These are phyloP conservation scores for Starmerella apicola DNA, from an alignment of 805 yeast species.

Conservation along the genomic window DNA sequence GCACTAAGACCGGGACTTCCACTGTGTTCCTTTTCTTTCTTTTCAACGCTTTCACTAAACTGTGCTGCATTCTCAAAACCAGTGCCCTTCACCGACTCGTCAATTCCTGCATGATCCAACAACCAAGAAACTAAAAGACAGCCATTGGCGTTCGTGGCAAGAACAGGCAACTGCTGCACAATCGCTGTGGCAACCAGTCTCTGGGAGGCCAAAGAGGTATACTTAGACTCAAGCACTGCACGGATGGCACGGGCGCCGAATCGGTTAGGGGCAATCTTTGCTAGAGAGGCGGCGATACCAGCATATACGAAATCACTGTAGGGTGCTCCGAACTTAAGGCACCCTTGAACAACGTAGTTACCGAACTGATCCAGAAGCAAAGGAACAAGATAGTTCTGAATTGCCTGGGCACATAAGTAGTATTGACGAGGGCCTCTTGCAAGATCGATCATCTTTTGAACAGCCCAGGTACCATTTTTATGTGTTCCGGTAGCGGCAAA, in stretches of 20 bases:
- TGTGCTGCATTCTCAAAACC: not conserved
- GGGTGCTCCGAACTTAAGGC: slow-evolving; percentile 78
- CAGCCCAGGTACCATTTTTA: slow-evolving; percentile 99
- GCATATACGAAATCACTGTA: slow-evolving; percentile 84
- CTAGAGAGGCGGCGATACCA: slow-evolving; percentile 60
- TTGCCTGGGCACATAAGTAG: slow-evolving; percentile 50
- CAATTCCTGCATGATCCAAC: slow-evolving; percentile 41
- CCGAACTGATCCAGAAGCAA: slow-evolving; percentile 93
- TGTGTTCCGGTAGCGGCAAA: slow-evolving; percentile 88
- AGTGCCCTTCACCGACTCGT: not conserved
- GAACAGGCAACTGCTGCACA: slow-evolving; percentile 60
- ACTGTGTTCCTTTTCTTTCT: too few species aligned
- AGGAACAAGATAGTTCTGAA: slow-evolving; percentile 71
- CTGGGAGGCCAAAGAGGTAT: slow-evolving; percentile 54
- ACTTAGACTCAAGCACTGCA: slow-evolving; percentile 77
- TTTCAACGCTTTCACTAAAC: not conserved
- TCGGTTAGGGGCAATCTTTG: slow-evolving; percentile 73
- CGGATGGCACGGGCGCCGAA: slow-evolving; percentile 93
- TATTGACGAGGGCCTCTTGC: slow-evolving; percentile 53
- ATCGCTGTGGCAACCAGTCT: slow-evolving; percentile 65
- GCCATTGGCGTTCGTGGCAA: slow-evolving; percentile 78
- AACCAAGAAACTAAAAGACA: slow-evolving; percentile 87
- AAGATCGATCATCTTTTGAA: slow-evolving; percentile 81
- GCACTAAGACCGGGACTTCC: not conserved
- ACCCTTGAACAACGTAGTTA: slow-evolving; percentile 89